phyloP scores from a whole-genome alignment of 345 rosid genomes.

The Citrus mangshanensis region DNA sequence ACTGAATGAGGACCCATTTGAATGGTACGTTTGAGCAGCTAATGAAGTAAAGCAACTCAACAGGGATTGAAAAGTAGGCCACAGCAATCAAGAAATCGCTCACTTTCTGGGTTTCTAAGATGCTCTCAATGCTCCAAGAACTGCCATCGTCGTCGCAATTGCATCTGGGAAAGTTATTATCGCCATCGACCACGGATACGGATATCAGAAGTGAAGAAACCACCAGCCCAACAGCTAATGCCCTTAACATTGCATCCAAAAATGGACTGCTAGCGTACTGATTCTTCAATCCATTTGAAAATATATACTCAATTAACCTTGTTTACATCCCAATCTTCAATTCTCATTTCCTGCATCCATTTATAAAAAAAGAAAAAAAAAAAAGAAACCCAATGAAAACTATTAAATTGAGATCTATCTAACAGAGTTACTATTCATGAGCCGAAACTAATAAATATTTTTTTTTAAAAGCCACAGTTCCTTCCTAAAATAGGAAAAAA shows the following conservation, averaged over 20 bases:
- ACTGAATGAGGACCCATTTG: constrained; percentile 94
- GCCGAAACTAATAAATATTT: neutral
- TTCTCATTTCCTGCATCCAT: constrained; percentile 19
- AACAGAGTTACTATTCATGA: neutral
- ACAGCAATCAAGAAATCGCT: constrained; percentile 94
- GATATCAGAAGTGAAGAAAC: constrained; percentile 39
- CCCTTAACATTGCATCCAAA: constrained; percentile 56
- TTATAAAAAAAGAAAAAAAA: neutral
- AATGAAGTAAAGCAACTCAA: constrained; percentile 89
- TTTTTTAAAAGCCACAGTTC: neutral
- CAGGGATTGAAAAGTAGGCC: constrained; percentile 92
- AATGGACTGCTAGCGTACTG: constrained; percentile 22
- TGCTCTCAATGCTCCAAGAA: constrained; percentile 76
- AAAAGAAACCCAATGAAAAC: neutral
- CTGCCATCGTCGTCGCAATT: constrained; percentile 91
- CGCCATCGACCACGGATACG: constrained; percentile 37
- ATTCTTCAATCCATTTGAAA: constrained; percentile 39
- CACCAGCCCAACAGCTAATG: constrained; percentile 52
- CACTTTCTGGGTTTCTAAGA: constrained; percentile 73
- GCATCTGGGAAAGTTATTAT: constrained; percentile 52
- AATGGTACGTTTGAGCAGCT: constrained; percentile 94
- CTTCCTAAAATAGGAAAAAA: neutral
- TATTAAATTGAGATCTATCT: neutral
- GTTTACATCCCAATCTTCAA: constrained; percentile 15
- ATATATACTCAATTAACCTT: neutral